phyloP scores from a whole-genome alignment of 2,329 filamentous ascomycete genomes.

The Aspergillus sp. region DNA sequence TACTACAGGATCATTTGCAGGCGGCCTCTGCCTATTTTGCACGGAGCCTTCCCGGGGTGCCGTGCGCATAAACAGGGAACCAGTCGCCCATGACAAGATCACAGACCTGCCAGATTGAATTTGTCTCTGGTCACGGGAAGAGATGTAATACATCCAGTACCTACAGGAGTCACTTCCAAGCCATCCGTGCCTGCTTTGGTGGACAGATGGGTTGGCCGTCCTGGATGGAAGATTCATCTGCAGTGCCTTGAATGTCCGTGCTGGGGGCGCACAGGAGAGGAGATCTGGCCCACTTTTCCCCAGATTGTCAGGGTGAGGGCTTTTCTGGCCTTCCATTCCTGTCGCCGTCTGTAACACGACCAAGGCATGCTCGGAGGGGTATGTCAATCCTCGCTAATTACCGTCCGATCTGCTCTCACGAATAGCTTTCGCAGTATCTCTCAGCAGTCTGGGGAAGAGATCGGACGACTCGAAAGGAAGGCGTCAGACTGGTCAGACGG shows the following conservation, averaged over 20 bases:
- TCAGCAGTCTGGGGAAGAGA: constrained; percentile 1
- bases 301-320: constrained; percentile 20
- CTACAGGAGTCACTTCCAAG: constrained; percentile 1
- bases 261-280: constrained; percentile 14
- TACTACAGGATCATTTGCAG: no score
- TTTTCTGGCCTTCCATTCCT: constrained; percentile 1
- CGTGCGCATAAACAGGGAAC: background rate
- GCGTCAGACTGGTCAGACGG: background rate
- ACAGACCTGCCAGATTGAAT: background rate
- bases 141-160: background rate
- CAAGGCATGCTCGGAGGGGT: background rate
- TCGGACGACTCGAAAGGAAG: background rate
- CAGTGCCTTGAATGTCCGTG: constrained; percentile 19
- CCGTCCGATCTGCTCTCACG: background rate
- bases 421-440: background rate
- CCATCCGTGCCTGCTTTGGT: background rate
- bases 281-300: constrained; percentile 28
- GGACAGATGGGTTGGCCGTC: background rate
- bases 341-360: background rate
- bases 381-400: background rate
- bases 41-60: background rate
- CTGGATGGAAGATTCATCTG: constrained; percentile 3
- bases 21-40: no score
- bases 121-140: background rate
- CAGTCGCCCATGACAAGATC: background rate